Percentiles rank a stretch among this genome's conserved stretches.
These are phyloP conservation scores for Diaporthe humulicola DNA, from an alignment of 2,329 filamentous ascomycete species.

Conservation along the genomic window DNA sequence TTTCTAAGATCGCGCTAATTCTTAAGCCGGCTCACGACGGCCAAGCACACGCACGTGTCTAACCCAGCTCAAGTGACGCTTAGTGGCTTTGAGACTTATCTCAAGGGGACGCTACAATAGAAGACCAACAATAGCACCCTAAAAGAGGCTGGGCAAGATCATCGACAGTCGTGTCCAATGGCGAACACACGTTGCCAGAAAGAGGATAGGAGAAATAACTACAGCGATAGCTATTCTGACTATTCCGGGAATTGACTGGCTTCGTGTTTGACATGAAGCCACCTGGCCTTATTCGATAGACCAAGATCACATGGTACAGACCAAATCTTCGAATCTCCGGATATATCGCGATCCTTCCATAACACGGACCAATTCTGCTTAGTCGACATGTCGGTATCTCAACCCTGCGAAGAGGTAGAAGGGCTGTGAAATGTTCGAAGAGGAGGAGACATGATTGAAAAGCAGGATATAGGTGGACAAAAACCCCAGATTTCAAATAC, in stretches of 20 bases:
- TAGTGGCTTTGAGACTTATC: neutral
- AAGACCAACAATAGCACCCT: neutral
- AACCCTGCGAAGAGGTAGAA: no score
- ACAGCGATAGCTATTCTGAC: neutral
- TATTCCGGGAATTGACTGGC: neutral
- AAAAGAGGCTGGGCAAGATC: neutral
- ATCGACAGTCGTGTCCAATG: neutral
- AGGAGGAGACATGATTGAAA: no score
- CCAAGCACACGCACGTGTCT: neutral
- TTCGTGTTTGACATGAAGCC: neutral
- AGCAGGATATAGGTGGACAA: neutral
- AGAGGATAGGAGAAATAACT: neutral
- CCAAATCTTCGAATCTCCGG: rapidly evolving
- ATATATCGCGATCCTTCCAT: no score
- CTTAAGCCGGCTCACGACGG: neutral
- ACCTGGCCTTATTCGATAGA: neutral
- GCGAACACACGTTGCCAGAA: neutral
- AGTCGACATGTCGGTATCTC: no score
- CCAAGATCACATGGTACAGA: no score
- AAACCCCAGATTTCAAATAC: no score
- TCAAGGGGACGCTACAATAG: neutral
- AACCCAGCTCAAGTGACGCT: neutral
- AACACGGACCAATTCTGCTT: no score
- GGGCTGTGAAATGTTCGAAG: no score
- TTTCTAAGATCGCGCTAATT: neutral